Percentiles rank a stretch among this genome's conserved stretches.
phyloP scores from a whole-genome alignment of 1,139 yeast genomes.

The Hemisphaericaspora lyxosophila region DNA sequence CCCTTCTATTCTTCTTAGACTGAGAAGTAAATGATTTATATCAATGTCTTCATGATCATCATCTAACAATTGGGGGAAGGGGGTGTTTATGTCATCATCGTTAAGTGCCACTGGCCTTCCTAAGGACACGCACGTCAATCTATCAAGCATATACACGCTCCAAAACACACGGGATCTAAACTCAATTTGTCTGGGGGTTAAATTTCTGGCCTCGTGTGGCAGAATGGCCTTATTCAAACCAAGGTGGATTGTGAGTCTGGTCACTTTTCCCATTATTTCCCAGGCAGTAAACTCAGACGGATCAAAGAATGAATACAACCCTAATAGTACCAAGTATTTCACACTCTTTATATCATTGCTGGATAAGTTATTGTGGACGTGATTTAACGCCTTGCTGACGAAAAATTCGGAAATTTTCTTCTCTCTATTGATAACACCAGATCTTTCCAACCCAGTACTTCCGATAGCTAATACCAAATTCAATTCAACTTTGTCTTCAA shows the following conservation, averaged over 20 bases:
- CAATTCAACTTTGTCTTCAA: constrained; percentile 36
- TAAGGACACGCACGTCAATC: constrained; percentile 41
- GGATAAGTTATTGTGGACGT: constrained; percentile 31
- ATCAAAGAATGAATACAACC: constrained; percentile 46
- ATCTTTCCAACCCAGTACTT: constrained; percentile 42
- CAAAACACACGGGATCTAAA: constrained; percentile 46
- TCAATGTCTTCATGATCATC: constrained; percentile 40
- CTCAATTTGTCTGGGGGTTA: constrained; percentile 34
- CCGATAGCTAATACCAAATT: constrained; percentile 52
- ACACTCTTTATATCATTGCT: constrained; percentile 36
- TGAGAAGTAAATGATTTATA: constrained; percentile 38
- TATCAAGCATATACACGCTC: constrained; percentile 51
- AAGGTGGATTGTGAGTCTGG: constrained; percentile 39
- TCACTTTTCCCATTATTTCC: constrained; percentile 49
- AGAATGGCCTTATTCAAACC: constrained; percentile 41
- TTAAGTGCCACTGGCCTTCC: constrained; percentile 46
- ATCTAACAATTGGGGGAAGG: constrained; percentile 31
- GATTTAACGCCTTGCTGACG: constrained; percentile 17
- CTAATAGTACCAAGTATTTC: constrained; percentile 39
- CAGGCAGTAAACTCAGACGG: constrained; percentile 45
- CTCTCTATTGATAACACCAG: constrained; percentile 27
- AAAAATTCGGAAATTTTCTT: constrained; percentile 25
- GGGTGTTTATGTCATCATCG: constrained; percentile 47
- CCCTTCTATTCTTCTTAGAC: constrained; percentile 43
- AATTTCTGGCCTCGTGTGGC: constrained; percentile 19